Base-by-base conservation (phyloP, 176 grass and related monocot genomes). In the Alloteropsis semialata region DNA sequence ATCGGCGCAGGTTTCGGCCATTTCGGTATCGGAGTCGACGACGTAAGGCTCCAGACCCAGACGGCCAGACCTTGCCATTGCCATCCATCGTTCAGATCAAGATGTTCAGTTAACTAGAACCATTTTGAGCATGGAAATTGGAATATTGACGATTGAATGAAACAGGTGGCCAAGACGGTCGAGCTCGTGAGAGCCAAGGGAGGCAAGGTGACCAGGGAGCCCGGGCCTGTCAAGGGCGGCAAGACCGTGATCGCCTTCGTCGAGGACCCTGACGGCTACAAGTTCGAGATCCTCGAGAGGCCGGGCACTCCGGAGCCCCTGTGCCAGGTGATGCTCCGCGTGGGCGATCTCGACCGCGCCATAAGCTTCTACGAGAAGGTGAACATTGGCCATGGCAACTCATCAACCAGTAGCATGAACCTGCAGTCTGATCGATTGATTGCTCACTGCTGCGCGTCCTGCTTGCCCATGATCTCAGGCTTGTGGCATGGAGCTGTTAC, bases 261-360 rank as follows among this genome's bases (percentile, higher is more conserved):
- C 25, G 90, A 95, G 79, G 93, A 92, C 19, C 93, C 93, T 3
- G 90, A 95, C 27, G 90, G 90, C 63, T 95, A 95, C 87, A 95
- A 92, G 68, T 95, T 95, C 42, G 93, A 95, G 88, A 89, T 95
- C 84, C 78, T 95, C 0, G 82, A 95, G 89, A 90, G 90, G 76
- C 85, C 81, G 1, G 75, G 75, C 62, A 90, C 93, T 58, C 90
- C 84, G 0, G 92, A 92, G 74, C 87, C 92, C 0, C 27, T 95
- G 37, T 92, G 92, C 77, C 87, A 95, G 86, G 87, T 95, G 61
- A 95, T 95, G 93, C 85, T 95, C 42, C 87, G 90, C 0, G 90
- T 95, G 10, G 79, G 85, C 33, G 57, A 95, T 22, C 87, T 92
- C 73, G 85, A 92, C 42, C 85, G 50, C 4, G 88, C 92, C 64